These are phyloP conservation scores for Pseudonitzschia multistriata DNA, from an alignment of 108 stramenopile genomes.

Conservation along the genomic window DNA sequence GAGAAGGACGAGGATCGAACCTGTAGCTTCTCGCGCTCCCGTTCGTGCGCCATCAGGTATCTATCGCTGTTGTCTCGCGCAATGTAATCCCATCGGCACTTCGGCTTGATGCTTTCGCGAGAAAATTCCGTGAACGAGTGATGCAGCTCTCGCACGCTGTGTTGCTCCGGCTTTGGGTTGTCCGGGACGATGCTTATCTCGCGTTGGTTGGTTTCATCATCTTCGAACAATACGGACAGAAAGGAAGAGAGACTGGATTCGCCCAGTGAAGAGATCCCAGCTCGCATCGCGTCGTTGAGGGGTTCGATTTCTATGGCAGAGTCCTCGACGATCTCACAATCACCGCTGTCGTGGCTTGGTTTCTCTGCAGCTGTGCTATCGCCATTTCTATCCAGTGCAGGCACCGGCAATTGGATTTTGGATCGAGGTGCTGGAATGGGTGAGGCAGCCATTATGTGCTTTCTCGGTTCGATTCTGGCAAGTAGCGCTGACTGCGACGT, in stretches of 20 bases:
- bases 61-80: constrained; percentile 7
- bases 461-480: too few relatives aligned
- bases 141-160: not conserved
- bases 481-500: too few relatives aligned
- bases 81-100: constrained; percentile 11
- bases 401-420: too few relatives aligned
- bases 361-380: too few relatives aligned
- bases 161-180: constrained; percentile 11
- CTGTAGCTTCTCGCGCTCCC: not conserved
- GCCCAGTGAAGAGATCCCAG: not conserved
- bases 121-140: not conserved
- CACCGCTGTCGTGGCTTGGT: too few relatives aligned
- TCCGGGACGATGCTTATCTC: constrained; percentile 7
- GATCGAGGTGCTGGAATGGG: too few relatives aligned
- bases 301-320: too few relatives aligned
- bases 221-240: not conserved
- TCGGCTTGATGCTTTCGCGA: not conserved
- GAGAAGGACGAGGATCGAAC: constrained; percentile 5
- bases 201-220: not conserved
- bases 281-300: too few relatives aligned
- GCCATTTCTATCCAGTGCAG: too few relatives aligned
- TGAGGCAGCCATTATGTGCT: too few relatives aligned
- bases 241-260: constrained; percentile 10
- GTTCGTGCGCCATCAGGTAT: not conserved
- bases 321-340: too few relatives aligned